Base-by-base conservation (phyloP, 352 stramenopile genomes). In the Phytophthora fragariaefolia region DNA sequence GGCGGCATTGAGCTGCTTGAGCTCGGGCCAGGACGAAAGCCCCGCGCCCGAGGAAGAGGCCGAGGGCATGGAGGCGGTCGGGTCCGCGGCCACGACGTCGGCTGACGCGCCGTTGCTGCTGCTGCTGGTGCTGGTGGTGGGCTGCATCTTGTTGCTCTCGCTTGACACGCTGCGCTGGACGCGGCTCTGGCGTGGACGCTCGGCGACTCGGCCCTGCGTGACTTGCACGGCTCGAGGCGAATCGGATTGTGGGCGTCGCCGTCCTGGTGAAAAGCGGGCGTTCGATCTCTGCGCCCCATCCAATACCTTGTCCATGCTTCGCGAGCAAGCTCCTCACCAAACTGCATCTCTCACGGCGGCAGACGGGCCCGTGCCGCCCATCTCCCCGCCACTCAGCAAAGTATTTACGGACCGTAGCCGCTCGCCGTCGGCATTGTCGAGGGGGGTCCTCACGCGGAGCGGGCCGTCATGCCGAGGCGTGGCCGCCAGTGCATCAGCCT, bases 321-420 rank as follows among this genome's bases (percentile, higher is more conserved):
- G 60, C 45, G 36, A 49, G 60, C 24, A 43, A 43, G 38, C 48
- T 23, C 51, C 36, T 34, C 32, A 50, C 32, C 58, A 76, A 70
- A 74, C 70, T 78, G 70, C 66, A 74, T 72, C 65, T 77, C 51
- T 73, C 60, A 34, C 27, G 40, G 40, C 18, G 36, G 50, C n/a
- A 73, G 30, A 59, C 38, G 20, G 46, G 42, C 8, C 38, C 1
- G 8, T 52, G 8, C 12, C 22, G 60, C 60, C 13, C 54, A 74
- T 68, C 67, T 24, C 38, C 50, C 45, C 23, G 6, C 30, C 12
- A 7, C 34, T 42, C 34, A 12, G 22, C 3, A 51, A 66, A 66
- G 27, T 68, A 60, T 71, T 75, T 75, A 71, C 65, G 8, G 26
- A 3, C 6, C 22, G 43, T 71, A 56, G 49, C 50, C 58, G 17